A percentile compares a stretch with the other conserved stretches of the same genome.
Conservation (phyloP, 768 basidiomycete species). For the Hygrocybe coccinea region DNA sequence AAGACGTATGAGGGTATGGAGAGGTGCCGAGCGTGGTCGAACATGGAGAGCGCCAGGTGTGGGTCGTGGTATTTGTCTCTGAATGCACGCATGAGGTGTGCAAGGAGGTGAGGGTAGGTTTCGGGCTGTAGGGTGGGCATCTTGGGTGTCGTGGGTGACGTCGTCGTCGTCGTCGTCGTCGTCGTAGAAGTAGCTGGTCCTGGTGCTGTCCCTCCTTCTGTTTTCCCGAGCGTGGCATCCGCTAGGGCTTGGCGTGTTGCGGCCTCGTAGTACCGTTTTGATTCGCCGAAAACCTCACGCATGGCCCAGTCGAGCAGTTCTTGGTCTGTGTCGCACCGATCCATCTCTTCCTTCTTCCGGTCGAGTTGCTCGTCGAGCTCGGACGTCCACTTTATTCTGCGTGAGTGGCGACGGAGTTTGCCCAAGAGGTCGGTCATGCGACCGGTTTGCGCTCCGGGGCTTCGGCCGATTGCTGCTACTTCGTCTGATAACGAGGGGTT, state of each 20-base stretch:
- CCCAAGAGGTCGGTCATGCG: conserved; percentile 49
- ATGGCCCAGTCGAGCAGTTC: conserved; percentile 72
- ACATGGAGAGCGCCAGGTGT: conserved; percentile 75
- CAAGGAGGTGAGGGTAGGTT: conserved; percentile 71
- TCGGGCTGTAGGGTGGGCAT: conserved; percentile 49
- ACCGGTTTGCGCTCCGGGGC: not conserved
- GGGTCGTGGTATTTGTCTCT: conserved; percentile 77
- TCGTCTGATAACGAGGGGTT: not conserved
- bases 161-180: not conserved
- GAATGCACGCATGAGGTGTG: conserved; percentile 71
- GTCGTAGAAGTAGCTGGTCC: not conserved
- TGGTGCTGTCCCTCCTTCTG: not conserved
- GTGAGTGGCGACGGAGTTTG: conserved; percentile 50
- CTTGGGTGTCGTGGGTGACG: not conserved
- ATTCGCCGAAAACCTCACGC: conserved; percentile 62
- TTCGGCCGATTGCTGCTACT: too few relatives aligned
- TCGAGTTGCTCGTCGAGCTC: conserved; percentile 56
- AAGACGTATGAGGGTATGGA: conserved; percentile 81
- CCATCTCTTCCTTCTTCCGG: conserved; percentile 67
- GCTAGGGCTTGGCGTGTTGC: conserved; percentile 38
- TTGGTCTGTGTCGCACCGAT: conserved; percentile 60
- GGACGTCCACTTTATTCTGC: conserved; percentile 46
- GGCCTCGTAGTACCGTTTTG: conserved; percentile 46
- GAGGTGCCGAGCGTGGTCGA: conserved; percentile 69
- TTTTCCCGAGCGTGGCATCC: conserved; percentile 20